Conservation (phyloP, 2,329 filamentous ascomycete genomes). For the Aspergillus sp. region DNA sequence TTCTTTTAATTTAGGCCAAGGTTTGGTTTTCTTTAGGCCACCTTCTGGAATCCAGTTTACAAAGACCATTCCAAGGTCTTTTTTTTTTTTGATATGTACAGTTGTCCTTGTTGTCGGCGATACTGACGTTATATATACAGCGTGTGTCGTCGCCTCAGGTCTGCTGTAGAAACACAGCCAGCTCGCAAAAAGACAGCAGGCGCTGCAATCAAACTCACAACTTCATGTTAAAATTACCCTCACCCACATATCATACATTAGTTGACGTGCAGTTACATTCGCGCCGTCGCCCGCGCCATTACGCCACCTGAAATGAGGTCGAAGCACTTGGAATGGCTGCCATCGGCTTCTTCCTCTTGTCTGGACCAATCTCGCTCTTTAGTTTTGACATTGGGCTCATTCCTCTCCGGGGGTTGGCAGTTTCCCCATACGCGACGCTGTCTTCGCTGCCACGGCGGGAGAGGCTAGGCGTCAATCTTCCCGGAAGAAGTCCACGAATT, state of each 20-base stretch:
- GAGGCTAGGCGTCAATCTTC: slow-evolving; percentile 41
- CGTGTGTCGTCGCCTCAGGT: neutral
- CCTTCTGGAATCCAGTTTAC: too few species aligned
- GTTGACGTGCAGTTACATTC: slow-evolving; percentile 10
- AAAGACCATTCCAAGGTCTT: neutral
- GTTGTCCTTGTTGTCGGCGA: neutral
- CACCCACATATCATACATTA: neutral
- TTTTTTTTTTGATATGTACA: neutral
- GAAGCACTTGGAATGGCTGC: slow-evolving; percentile 19
- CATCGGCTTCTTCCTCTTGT: slow-evolving; percentile 26
- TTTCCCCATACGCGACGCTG: slow-evolving; percentile 41
- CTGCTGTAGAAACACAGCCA: slow-evolving; percentile 1
- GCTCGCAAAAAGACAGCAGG: slow-evolving; percentile 1
- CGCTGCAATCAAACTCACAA: slow-evolving; percentile 6
- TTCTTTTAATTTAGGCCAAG: neutral
- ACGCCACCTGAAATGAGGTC: slow-evolving; percentile 28
- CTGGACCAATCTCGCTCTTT: slow-evolving; percentile 31
- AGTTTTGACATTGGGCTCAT: slow-evolving; percentile 30
- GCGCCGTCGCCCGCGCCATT: slow-evolving; percentile 4
- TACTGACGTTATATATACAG: neutral
- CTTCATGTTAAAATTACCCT: slow-evolving; percentile 1
- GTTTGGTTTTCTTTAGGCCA: neutral
- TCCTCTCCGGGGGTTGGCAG: slow-evolving; percentile 32
- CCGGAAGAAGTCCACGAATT: slow-evolving; percentile 51
- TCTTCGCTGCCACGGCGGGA: slow-evolving; percentile 48